Evolutionary conservation across 1,284 basidiomycete species (phyloP).

Genomic region (Golubevia sp.): DNA sequence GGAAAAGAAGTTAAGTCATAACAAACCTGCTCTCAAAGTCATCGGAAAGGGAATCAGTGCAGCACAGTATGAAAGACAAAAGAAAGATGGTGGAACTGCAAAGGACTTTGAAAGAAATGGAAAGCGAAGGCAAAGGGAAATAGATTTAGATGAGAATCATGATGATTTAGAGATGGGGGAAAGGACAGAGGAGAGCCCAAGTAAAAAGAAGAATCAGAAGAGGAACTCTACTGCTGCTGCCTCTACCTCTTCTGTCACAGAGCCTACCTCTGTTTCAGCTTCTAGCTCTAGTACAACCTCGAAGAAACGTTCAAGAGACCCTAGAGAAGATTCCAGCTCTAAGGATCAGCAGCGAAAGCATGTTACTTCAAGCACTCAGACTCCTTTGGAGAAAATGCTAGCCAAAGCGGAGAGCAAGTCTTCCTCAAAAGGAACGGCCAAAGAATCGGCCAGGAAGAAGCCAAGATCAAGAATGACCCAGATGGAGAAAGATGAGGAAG

Average conservation of each 20-base stretch:
- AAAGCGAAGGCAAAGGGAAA: background rate
- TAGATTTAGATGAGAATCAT: background rate
- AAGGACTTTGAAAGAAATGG: background rate
- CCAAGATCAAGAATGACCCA: constrained; percentile 18
- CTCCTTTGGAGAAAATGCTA: constrained; percentile 29
- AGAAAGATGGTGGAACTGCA: no score
- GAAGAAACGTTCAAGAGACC: background rate
- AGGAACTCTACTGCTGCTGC: background rate
- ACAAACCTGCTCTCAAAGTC: background rate
- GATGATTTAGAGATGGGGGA: background rate
- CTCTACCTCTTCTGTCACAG: background rate
- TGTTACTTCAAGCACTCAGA: constrained; percentile 14
- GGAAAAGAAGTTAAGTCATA: constrained; percentile 10
- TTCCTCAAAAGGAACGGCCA: constrained; percentile 8
- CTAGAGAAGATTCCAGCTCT: background rate
- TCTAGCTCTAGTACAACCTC: background rate
- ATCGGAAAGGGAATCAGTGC: background rate
- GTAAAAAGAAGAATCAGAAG: background rate
- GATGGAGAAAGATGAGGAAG: constrained; percentile 52
- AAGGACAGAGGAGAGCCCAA: background rate
- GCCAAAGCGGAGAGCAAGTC: constrained; percentile 17
- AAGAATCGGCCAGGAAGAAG: constrained; percentile 15
- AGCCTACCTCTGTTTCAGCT: background rate
- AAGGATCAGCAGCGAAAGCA: constrained; percentile 8
- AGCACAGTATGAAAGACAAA: no score